Base-by-base conservation (phyloP, 2,329 filamentous ascomycete genomes). In the Chaetomium strumarium region DNA sequence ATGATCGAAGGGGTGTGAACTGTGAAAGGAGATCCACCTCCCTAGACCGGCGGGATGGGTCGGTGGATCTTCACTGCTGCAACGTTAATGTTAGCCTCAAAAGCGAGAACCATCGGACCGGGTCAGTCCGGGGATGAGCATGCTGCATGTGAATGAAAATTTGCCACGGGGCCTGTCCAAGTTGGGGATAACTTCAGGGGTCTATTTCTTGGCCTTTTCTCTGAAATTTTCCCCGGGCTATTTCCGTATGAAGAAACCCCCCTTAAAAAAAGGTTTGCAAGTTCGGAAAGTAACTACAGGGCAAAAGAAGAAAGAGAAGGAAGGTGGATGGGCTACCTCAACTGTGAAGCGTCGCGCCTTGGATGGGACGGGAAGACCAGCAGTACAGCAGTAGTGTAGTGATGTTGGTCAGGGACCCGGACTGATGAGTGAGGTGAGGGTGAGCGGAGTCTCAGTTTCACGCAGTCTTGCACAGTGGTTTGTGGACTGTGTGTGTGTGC, bases 141-240 rank as follows among this genome's bases (percentile, higher is more conserved):
- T 14, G 14, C 4, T 9, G 17, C 2, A 12, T 14, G 14, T 12
- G 14, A 14, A 20, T 20, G 38, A 20, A 29, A 34, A 30, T 41
- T 45, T 40, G 45, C 40, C 41, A 40, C 34, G n/a, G 24, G 39
- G 39, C 46, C 49, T 49, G 46, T 48, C 51, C 40, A 24, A 12
- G 4, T 30, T 49, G 40, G 41, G 36, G 37, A 52, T 47, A 36
- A n/a, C 19, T 31, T 48, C 40, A 44, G 44, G 43, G 44, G 39
- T 47, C 13, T 17, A 30, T 16, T 33, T 41, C 49, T 51, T 51
- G 43, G 49, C 49, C 13, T 46, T 46, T 40, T 11, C 12, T 11
- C 4, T 24, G 29, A n/a, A n/a, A 31, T 30, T 43, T 31, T 43
- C 24, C 24, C 5, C 13, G 14, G 20, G n/a, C 17, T n/a, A 36